Base-by-base conservation (phyloP, 495 filamentous ascomycete species). In the Corynascus novoguineensis region DNA sequence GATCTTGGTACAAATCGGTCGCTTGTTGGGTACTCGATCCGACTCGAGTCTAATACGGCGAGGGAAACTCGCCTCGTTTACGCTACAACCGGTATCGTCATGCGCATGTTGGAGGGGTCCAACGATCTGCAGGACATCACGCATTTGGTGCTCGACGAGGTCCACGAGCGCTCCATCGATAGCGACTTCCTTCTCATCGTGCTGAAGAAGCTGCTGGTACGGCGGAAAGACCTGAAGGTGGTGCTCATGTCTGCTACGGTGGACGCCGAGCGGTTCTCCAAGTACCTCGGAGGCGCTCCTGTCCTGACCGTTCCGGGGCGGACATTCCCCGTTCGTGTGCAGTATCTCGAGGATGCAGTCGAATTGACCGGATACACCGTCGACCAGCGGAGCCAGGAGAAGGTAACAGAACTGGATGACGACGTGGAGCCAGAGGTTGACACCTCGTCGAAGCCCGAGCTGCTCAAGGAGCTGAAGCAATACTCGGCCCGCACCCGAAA, bases 191-290 rank as follows among this genome's bases (percentile, higher is more conserved):
- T 98, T 19, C 75, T 98, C 12, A 88, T 97, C 57, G 85, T 97
- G 3, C 79, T 98, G 22, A 87, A 89, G 61, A 87, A 91, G 60
- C 74, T 97, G 15, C 79, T 96, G 65, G 60, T 78, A 21, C 78
- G 78, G 52, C 78, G 90, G 47, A 86, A 85, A 47, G 82, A 91
- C 44, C 71, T 96, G 44, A 81, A 80, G 61, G 86, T 98, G 28
- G 78, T 98, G 29, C 79, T 98, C 25, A 98, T 97, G 93, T 96
- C 92, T 50, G 93, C 93, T 6, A 98, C 93, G 3, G 86, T 97
- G 9, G 89, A 98, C 68, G 89, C 93, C 7, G 84, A 92, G 56
- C 83, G 84, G 15, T 95, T 98, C 67, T 96, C 93, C 0, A 83
- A 81, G 2, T 98, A 98, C 62, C 77, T 98, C 0, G 81, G 83